These are phyloP conservation scores for Balakata baccata DNA, from an alignment of 345 rosid genomes.

Conservation along the genomic window DNA sequence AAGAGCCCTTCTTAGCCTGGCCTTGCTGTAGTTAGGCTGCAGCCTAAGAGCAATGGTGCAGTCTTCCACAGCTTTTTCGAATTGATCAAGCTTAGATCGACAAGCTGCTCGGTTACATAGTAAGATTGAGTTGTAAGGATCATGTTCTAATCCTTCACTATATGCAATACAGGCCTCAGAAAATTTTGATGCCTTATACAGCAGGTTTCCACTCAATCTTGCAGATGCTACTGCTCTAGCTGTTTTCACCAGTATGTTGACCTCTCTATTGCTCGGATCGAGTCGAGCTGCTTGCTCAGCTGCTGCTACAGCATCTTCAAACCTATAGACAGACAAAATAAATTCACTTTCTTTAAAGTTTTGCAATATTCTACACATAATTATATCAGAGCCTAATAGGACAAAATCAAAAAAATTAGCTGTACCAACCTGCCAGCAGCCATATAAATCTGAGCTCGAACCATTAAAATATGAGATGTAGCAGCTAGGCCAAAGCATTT, in stretches of 20 bases:
- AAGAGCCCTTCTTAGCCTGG: constrained; percentile 76
- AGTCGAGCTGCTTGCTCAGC: constrained; percentile 70
- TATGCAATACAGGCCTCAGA: constrained; percentile 62
- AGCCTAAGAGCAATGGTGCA: constrained; percentile 64
- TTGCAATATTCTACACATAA: too few relatives aligned
- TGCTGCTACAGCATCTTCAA: constrained; percentile 67
- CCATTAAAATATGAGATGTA: constrained; percentile 40
- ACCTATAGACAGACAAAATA: constrained; percentile 34
- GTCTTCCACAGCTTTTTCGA: constrained; percentile 73
- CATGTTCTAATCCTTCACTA: constrained; percentile 73
- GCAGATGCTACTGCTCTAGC: constrained; percentile 59
- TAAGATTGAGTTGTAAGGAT: constrained; percentile 68
- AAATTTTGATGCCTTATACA: constrained; percentile 61
- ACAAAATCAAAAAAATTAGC: neutral
- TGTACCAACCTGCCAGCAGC: constrained; percentile 63
- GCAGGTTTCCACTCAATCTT: constrained; percentile 66
- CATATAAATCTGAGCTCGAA: constrained; percentile 54
- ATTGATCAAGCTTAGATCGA: constrained; percentile 58
- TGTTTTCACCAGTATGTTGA: constrained; percentile 33
- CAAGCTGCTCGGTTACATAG: constrained; percentile 93
- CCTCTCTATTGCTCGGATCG: constrained; percentile 64
- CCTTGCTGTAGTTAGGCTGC: constrained; percentile 70
- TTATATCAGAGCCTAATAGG: too few relatives aligned
- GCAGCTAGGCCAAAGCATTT: constrained; percentile 46
- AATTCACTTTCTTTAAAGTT: neutral